Evolutionary conservation across 2,329 filamentous ascomycete genomes (phyloP), one percentile per base, ranked within the genome.

Genomic region (Calonectria naviculata): DNA sequence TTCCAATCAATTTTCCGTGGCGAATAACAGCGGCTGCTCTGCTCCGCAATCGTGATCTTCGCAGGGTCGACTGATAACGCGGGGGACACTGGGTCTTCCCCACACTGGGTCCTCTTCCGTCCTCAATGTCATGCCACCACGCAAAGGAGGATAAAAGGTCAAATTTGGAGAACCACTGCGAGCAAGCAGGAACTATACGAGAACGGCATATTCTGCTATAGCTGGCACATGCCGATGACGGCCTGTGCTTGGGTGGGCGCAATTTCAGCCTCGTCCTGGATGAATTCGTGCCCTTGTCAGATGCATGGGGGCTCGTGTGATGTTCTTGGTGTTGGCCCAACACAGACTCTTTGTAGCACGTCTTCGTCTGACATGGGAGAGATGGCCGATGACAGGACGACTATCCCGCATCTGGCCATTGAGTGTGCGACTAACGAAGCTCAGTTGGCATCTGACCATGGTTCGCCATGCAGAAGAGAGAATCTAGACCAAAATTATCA

Each of bases 401-500:
- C 65, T 38, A 61, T 42, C 34, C 65, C 34, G 15, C 7, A 67
- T 67, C 26, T 24, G 38, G 56, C 44, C 52, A 21, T 17, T 9
- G n/a, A n/a, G 21, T 34, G 26, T 34, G 65, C 6, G 15, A 31
- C 54, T 17, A 28, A 19, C 12, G 34, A 17, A 46, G 38, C 54
- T 42, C 10, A 2, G 44, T 13, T 62, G 26, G 34, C 29, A 42
- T 38, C 31, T 41, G 65, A 34, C 56, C 42, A 61, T 26, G 65
- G 44, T 13, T 58, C 34, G 65, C n/a, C 9, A 26, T 34, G 36
- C 21, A 49, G 29, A 73, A 64, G 67, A 54, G 24, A 28, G 54
- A 67, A 42, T 71, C 54, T 52, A 44, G 71, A 47, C 64, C 68
- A 58, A 62, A 34, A 34, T 47, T 24, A 28, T 29, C 46, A 41